These are phyloP conservation scores for Gossypium gossypioides DNA, from an alignment of 441 rosid genomes.

Conservation along the genomic window DNA sequence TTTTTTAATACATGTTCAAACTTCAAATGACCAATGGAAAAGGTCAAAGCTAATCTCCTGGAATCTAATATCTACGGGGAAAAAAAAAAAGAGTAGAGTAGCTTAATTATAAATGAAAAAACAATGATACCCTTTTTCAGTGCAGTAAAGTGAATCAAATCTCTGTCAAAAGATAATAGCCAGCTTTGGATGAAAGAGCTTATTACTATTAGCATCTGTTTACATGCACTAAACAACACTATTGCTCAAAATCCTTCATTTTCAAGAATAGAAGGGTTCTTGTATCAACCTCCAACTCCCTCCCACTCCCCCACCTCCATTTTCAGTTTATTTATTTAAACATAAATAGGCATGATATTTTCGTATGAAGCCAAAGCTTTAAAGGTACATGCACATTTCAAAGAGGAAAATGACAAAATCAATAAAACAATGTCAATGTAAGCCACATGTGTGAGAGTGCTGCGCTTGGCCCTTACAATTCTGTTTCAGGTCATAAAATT, in stretches of 20 bases:
- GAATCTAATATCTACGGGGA: no score
- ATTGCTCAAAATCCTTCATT: not conserved
- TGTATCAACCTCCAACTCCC: not conserved
- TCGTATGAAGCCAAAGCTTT: not conserved
- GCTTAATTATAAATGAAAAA: not conserved
- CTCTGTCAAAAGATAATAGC: not conserved
- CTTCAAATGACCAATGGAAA: not conserved
- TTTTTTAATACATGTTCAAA: not conserved
- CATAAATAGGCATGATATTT: not conserved
- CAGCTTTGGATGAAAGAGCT: not conserved
- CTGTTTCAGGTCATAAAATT: constrained; percentile 20
- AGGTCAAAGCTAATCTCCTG: not conserved
- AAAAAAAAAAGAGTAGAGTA: no score
- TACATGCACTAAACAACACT: not conserved
- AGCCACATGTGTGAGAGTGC: constrained; percentile 8
- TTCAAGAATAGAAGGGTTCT: not conserved
- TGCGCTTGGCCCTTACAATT: constrained; percentile 21
- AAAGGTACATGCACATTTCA: not conserved
- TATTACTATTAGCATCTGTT: not conserved
- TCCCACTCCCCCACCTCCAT: not conserved
- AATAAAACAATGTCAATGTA: constrained; percentile 1
- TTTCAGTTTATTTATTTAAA: not conserved
- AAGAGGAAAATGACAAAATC: not conserved
- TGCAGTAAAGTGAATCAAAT: not conserved
- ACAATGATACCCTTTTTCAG: not conserved